phyloP scores from a whole-genome alignment of 2,329 filamentous ascomycete genomes.

The Dryadomyces quercus-mongolicae region DNA sequence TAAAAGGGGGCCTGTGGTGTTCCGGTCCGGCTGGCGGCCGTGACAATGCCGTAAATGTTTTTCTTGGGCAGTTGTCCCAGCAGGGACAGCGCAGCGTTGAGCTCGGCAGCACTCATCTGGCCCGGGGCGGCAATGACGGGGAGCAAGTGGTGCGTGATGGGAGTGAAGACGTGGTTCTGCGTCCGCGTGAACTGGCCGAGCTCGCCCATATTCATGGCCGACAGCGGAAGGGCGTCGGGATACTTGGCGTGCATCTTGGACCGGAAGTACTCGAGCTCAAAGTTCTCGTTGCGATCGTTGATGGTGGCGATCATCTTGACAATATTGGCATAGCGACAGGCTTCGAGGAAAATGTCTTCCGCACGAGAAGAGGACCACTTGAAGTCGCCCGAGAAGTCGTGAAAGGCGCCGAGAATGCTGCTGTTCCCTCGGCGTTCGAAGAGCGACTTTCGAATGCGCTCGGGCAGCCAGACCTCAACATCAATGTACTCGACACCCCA shows the following conservation, averaged over 20 bases:
- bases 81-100: conserved; percentile 65
- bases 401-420: conserved; percentile 83
- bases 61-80: conserved; percentile 72
- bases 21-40: conserved; percentile 45
- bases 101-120: conserved; percentile 75
- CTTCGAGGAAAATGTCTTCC: conserved; percentile 58
- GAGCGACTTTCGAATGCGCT: conserved; percentile 55
- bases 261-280: conserved; percentile 81
- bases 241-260: conserved; percentile 61
- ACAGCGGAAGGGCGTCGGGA: conserved; percentile 59
- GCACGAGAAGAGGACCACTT: conserved; percentile 69
- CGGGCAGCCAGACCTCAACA: conserved; percentile 77
- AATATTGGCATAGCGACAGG: conserved; percentile 66
- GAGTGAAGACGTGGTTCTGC: conserved; percentile 75
- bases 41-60: conserved; percentile 70
- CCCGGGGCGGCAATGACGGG: conserved; percentile 78
- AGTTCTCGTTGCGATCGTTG: conserved; percentile 72
- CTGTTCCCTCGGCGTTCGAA: conserved; percentile 63
- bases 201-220: conserved; percentile 78
- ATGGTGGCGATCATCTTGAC: conserved; percentile 87
- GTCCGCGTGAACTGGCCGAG: conserved; percentile 76
- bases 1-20: conserved; percentile 75
- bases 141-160: conserved; percentile 74
- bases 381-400: conserved; percentile 76
- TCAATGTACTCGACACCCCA: conserved; percentile 89